These are phyloP conservation scores for Chaetomium olivaceum DNA, from an alignment of 2,329 filamentous ascomycete genomes.

Conservation along the genomic window DNA sequence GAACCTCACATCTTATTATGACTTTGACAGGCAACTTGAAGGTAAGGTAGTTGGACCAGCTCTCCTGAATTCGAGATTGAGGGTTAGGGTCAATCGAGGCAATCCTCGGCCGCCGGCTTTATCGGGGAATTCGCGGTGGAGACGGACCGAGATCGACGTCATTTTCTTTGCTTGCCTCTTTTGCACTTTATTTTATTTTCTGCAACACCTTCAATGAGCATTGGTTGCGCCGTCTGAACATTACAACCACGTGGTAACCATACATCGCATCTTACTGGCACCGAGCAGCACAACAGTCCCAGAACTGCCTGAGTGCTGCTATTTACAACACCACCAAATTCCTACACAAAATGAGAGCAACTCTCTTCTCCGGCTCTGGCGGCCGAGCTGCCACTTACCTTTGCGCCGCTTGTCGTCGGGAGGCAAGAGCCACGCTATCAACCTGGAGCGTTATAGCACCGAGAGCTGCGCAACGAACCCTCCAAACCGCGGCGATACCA, in stretches of 20 bases:
- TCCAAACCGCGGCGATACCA: neutral
- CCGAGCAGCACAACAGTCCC: neutral
- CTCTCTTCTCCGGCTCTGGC: constrained; percentile 18
- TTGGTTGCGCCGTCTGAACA: neutral
- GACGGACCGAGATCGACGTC: constrained; percentile 22
- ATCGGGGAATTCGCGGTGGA: constrained; percentile 13
- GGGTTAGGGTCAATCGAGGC: constrained; percentile 19
- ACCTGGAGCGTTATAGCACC: neutral
- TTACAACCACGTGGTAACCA: neutral
- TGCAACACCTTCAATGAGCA: neutral
- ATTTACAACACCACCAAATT: neutral
- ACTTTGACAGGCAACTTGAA: neutral
- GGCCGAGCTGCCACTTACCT: constrained; percentile 23
- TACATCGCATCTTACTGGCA: neutral
- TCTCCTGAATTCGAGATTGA: neutral
- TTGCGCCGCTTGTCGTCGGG: constrained; percentile 27
- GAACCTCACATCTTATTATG: neutral
- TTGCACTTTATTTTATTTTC: neutral
- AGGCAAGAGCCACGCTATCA: neutral
- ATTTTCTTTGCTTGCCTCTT: constrained; percentile 19
- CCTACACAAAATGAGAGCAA: constrained; percentile 24
- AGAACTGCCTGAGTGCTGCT: neutral
- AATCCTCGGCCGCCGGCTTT: constrained; percentile 1
- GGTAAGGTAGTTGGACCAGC: neutral
- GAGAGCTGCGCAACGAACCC: neutral